Conservation (phyloP, 768 basidiomycete species). For the Ephemerocybe angulata region DNA sequence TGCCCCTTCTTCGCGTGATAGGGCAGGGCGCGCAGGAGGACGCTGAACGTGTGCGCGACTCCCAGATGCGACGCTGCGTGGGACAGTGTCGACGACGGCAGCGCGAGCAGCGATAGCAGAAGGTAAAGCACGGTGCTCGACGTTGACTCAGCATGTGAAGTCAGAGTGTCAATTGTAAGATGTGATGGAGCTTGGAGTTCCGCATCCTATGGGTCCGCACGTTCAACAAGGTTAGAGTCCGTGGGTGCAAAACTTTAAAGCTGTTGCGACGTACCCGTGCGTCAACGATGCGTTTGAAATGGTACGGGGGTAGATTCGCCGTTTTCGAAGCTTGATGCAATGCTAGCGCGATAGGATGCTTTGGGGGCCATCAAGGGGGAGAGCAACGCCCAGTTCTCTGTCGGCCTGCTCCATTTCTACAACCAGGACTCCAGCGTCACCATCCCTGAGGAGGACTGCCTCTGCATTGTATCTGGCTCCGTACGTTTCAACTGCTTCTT, state of each 20-base stretch:
- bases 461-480: no score
- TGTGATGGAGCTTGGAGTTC: slow-evolving; percentile 64
- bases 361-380: no score
- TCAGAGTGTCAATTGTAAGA: slow-evolving; percentile 64
- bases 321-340: slow-evolving; percentile 52
- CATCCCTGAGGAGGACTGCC: no score
- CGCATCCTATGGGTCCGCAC: slow-evolving; percentile 43
- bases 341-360: slow-evolving; percentile 78
- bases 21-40: slow-evolving; percentile 71
- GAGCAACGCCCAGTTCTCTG: no score
- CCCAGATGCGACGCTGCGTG: slow-evolving; percentile 85
- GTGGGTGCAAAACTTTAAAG: slow-evolving; percentile 6
- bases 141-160: slow-evolving; percentile 75
- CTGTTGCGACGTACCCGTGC: slow-evolving; percentile 58
- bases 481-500: no score
- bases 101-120: slow-evolving; percentile 61
- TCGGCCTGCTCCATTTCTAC: no score
- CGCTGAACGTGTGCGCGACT: slow-evolving; percentile 64
- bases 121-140: slow-evolving; percentile 76
- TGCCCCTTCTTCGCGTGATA: slow-evolving; percentile 70
- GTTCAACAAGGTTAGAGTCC: slow-evolving; percentile 15
- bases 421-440: no score
- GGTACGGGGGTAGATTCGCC: slow-evolving; percentile 60
- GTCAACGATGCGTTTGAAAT: slow-evolving; percentile 79
- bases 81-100: slow-evolving; percentile 53